These are phyloP conservation scores for Cutaneotrichosporon arboriforme DNA, from an alignment of 1,284 basidiomycete species.

Conservation along the genomic window DNA sequence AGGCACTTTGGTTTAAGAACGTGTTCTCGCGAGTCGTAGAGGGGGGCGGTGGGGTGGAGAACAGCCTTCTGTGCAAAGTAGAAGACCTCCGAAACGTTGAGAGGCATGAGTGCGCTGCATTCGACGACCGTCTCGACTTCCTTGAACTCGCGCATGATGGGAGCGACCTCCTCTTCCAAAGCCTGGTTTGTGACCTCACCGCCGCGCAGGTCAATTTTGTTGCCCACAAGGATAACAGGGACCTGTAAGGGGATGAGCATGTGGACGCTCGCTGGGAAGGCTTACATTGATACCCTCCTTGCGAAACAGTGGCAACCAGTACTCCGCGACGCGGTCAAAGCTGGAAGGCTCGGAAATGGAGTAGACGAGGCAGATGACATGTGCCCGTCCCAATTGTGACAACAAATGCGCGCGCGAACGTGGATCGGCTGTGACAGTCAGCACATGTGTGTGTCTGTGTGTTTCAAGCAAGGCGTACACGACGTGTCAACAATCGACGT, in stretches of 20 bases:
- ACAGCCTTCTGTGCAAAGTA: constrained; percentile 99
- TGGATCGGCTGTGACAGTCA: constrained; percentile 24
- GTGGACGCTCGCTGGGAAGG: constrained; percentile 6
- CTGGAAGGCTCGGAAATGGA: constrained; percentile 91
- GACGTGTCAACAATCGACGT: constrained; percentile 94
- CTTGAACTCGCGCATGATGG: constrained; percentile 98
- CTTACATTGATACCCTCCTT: constrained; percentile 87
- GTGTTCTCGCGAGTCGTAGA: constrained; percentile 95
- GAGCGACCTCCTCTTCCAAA: constrained; percentile 86
- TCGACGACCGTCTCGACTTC: constrained; percentile 98
- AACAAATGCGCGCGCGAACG: constrained; percentile 72
- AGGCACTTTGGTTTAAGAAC: constrained; percentile 89
- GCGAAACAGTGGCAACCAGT: constrained; percentile 96
- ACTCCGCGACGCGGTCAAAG: constrained; percentile 95
- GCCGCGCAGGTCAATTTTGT: constrained; percentile 93
- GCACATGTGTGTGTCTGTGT: neutral
- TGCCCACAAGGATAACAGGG: constrained; percentile 94
- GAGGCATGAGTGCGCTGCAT: constrained; percentile 79
- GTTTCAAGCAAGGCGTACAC: constrained; percentile 57
- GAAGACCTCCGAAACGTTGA: constrained; percentile 98
- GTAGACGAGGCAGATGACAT: constrained; percentile 97
- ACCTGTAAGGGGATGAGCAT: constrained; percentile 55
- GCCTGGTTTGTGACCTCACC: constrained; percentile 91
- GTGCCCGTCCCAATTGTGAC: constrained; percentile 89
- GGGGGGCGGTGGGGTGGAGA: constrained; percentile 89